A percentile compares a stretch with the other conserved stretches of the same genome.
These are phyloP conservation scores for Ophioceras dolichostomum DNA, from an alignment of 2,329 filamentous ascomycete genomes.

Conservation along the genomic window DNA sequence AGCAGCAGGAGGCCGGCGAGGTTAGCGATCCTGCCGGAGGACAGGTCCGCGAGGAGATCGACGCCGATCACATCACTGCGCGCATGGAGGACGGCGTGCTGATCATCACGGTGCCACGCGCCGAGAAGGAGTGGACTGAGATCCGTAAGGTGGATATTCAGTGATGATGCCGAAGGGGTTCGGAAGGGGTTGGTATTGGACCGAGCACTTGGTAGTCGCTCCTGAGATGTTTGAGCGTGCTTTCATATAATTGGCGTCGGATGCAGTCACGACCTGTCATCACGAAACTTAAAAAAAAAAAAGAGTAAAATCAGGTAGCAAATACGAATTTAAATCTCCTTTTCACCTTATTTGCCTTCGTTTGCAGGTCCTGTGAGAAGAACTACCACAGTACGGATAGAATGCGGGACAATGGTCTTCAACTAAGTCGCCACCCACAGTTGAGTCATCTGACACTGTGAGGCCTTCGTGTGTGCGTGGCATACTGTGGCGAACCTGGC, in stretches of 20 bases:
- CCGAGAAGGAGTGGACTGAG: conserved; percentile 53
- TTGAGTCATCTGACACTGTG: neutral
- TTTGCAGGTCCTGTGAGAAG: too few relatives aligned
- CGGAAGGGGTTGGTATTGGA: neutral
- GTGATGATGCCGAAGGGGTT: conserved; percentile 11
- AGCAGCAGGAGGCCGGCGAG: conserved; percentile 40
- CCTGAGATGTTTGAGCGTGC: neutral
- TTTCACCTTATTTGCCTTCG: too few relatives aligned
- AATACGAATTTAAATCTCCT: neutral
- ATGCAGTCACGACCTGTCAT: too few relatives aligned
- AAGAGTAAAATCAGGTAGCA: neutral
- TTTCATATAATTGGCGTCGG: too few relatives aligned
- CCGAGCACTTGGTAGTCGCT: neutral
- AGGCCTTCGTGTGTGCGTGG: conserved; percentile 1
- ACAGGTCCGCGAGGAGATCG: conserved; percentile 44
- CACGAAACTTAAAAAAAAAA: conserved; percentile 1
- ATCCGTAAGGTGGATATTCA: conserved; percentile 47
- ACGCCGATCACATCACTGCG: conserved; percentile 55
- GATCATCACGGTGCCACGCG: conserved; percentile 64
- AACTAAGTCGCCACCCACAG: too few relatives aligned
- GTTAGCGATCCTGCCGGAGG: conserved; percentile 21
- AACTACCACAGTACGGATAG: too few relatives aligned
- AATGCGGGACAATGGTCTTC: too few relatives aligned
- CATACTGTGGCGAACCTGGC: too few relatives aligned
- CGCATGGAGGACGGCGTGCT: conserved; percentile 71